phyloP scores from a whole-genome alignment of 2,329 filamentous ascomycete genomes.

The Ceratocystis destructans region DNA sequence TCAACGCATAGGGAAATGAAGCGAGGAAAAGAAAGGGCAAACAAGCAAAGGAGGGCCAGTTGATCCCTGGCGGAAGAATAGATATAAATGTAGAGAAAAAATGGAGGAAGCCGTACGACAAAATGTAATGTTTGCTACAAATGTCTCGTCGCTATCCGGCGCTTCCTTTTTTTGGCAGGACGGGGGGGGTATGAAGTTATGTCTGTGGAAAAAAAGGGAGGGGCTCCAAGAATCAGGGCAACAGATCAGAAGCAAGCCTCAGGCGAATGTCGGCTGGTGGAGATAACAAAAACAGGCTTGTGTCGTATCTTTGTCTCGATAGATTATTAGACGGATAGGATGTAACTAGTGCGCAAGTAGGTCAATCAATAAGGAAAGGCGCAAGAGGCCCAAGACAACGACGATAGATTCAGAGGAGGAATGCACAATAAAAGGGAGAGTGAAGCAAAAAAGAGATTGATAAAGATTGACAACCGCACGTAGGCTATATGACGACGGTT shows the following conservation, averaged over 20 bases:
- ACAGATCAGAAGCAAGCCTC: neutral
- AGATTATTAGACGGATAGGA: slow-evolving; percentile 3
- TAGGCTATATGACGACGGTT: neutral
- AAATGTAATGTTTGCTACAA: neutral
- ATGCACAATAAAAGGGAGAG: neutral
- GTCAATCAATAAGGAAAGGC: neutral
- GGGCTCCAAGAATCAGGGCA: neutral
- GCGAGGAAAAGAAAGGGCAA: neutral
- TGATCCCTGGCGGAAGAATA: neutral
- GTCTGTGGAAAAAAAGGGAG: neutral
- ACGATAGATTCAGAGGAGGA: neutral
- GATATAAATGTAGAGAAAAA: neutral
- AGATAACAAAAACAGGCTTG: neutral
- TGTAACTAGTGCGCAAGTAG: slow-evolving; percentile 4
- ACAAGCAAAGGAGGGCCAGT: neutral
- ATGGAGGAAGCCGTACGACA: neutral
- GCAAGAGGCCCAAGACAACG: neutral
- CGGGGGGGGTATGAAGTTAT: neutral
- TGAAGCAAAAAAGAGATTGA: neutral
- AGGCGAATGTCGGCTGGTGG: neutral
- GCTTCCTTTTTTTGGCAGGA: neutral
- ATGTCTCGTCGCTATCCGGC: neutral
- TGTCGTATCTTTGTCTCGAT: neutral
- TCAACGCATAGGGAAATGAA: slow-evolving; percentile 1
- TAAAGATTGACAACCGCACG: neutral